phyloP scores from a whole-genome alignment of 108 stramenopile genomes.

The Poteriospumella lacustris region DNA sequence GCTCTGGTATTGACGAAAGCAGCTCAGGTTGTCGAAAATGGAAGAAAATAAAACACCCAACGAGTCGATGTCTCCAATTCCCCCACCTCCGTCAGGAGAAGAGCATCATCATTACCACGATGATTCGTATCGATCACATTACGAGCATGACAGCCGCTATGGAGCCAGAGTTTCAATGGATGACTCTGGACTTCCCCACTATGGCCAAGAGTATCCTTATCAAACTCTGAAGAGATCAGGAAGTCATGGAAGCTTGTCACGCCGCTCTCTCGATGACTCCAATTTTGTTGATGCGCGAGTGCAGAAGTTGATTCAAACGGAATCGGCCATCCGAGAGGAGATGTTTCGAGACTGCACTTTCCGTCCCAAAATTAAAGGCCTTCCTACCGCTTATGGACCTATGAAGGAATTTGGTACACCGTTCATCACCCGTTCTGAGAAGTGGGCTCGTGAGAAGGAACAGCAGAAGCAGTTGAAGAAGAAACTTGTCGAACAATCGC shows the following conservation, averaged over 20 bases:
- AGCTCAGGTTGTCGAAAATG: too few relatives aligned
- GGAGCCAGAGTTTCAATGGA: too few relatives aligned
- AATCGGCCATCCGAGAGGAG: constrained; percentile 3
- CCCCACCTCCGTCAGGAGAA: too few relatives aligned
- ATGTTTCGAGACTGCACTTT: constrained; percentile 29
- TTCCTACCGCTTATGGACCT: constrained; percentile 11
- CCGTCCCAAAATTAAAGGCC: constrained; percentile 18
- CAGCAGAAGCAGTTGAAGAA: not conserved
- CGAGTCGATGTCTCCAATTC: too few relatives aligned
- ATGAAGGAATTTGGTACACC: constrained; percentile 6
- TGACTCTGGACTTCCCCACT: too few relatives aligned
- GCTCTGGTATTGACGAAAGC: too few relatives aligned
- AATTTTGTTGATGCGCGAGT: not conserved
- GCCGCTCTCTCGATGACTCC: constrained; percentile 16
- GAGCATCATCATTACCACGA: too few relatives aligned
- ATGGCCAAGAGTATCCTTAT: too few relatives aligned
- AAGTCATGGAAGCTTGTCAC: not conserved
- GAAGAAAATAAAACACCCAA: too few relatives aligned
- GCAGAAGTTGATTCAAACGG: not conserved
- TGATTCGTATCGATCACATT: too few relatives aligned
- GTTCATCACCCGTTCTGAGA: not conserved
- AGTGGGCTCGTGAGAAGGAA: constrained; percentile 14
- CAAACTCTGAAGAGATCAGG: too few relatives aligned
- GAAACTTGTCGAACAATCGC: not conserved
- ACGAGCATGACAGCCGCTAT: too few relatives aligned